These are phyloP conservation scores for Fusarium pseudoanthophilum DNA, from an alignment of 2,329 filamentous ascomycete species.

Conservation along the genomic window DNA sequence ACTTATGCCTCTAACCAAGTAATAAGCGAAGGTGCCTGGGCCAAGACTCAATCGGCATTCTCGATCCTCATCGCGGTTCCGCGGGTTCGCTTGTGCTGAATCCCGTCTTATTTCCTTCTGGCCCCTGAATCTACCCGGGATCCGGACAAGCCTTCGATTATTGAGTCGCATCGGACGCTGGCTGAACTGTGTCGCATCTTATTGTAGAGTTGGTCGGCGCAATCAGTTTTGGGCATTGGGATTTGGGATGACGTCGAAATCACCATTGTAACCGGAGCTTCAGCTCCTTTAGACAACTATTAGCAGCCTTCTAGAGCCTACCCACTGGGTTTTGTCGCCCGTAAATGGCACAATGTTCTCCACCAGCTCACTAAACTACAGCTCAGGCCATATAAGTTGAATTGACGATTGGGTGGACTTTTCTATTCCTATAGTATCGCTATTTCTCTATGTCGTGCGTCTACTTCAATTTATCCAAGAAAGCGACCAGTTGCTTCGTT, in stretches of 20 bases:
- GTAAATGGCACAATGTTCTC: too few species aligned
- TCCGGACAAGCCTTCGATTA: neutral
- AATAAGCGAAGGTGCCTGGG: neutral
- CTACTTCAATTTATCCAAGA: neutral
- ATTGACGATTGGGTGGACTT: too few species aligned
- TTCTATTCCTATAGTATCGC: too few species aligned
- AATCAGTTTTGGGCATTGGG: slow-evolving; percentile 54
- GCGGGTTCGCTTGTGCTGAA: neutral
- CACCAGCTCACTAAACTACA: too few species aligned
- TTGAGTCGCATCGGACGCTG: too few species aligned
- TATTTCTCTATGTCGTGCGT: too few species aligned
- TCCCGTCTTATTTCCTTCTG: neutral
- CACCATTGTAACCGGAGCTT: slow-evolving; percentile 55
- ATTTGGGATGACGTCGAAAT: slow-evolving; percentile 51
- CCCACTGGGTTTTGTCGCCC: too few species aligned
- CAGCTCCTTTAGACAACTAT: slow-evolving; percentile 48
- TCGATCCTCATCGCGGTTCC: neutral
- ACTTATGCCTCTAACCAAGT: too few species aligned
- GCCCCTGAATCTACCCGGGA: neutral
- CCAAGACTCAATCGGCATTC: neutral
- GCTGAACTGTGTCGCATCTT: too few species aligned
- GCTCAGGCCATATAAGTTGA: too few species aligned
- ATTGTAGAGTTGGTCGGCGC: too few species aligned
- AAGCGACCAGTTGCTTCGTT: slow-evolving; percentile 1
- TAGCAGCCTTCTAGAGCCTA: too few species aligned